These are phyloP conservation scores for Medicago truncatula DNA, from an alignment of 306 rosid genomes.

Conservation along the genomic window MtrunA17r5.0-ANR NC_053043.1:24278501-24279000, in stretches of 20 bases:
- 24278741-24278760: constrained; percentile 21
- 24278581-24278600: constrained; percentile 93
- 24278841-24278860: constrained; percentile 1
- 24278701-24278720: constrained; percentile 41
- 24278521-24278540: not conserved
- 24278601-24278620: constrained; percentile 75
- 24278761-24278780: constrained; percentile 30
- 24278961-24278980: not conserved
- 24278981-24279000: no score
- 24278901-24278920: constrained; percentile 30
- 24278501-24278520: not conserved
- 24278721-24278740: constrained; percentile 47
- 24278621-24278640: constrained; percentile 94
- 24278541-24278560: constrained; percentile 18
- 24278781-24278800: constrained; percentile 29
- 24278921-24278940: constrained; percentile 18
- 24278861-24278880: constrained; percentile 15
- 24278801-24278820: constrained; percentile 9
- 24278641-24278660: constrained; percentile 66
- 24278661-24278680: constrained; percentile 66
- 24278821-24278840: constrained; percentile 9
- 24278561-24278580: constrained; percentile 66
- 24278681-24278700: constrained; percentile 86
- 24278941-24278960: constrained; percentile 22
- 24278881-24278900: constrained; percentile 32